A percentile compares a stretch with the other conserved stretches of the same genome.
Conservation (phyloP, 1,139 yeast genomes). For the Nakaseomyces nivariensis region DNA sequence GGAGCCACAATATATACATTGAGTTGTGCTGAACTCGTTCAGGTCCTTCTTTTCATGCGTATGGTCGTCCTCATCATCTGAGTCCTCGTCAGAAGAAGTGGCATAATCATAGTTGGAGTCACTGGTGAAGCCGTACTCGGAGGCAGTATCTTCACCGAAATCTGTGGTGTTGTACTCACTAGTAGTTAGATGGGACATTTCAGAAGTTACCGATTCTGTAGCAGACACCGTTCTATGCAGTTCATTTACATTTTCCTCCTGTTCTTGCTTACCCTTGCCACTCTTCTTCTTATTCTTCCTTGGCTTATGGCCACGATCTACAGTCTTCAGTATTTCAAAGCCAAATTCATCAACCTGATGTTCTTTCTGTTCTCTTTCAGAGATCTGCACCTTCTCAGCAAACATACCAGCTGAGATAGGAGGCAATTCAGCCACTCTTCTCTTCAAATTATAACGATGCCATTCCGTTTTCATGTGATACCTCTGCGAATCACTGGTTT, state of each 20-base stretch:
- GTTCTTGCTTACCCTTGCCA: slow-evolving; percentile 22
- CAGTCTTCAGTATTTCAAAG: slow-evolving; percentile 33
- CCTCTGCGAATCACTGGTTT: slow-evolving; percentile 70
- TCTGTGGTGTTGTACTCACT: slow-evolving; percentile 31
- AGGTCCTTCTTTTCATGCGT: slow-evolving; percentile 3
- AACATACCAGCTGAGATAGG: slow-evolving; percentile 72
- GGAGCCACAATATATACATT: slow-evolving; percentile 38
- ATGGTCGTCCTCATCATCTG: slow-evolving; percentile 16
- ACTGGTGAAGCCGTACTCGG: slow-evolving; percentile 38
- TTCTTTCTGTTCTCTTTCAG: slow-evolving; percentile 33
- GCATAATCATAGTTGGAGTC: slow-evolving; percentile 37
- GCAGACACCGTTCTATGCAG: slow-evolving; percentile 35
- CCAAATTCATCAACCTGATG: slow-evolving; percentile 58
- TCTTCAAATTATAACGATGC: slow-evolving; percentile 86
- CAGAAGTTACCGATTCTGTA: slow-evolving; percentile 44
- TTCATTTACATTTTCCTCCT: slow-evolving; percentile 4
- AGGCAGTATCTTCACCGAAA: slow-evolving; percentile 40
- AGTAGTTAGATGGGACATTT: slow-evolving; percentile 49
- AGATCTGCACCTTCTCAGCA: slow-evolving; percentile 55
- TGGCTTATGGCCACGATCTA: slow-evolving; percentile 15
- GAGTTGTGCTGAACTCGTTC: not conserved
- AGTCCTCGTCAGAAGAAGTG: slow-evolving; percentile 22
- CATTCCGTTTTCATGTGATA: slow-evolving; percentile 92
- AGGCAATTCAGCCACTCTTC: slow-evolving; percentile 79
- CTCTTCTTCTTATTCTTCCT: slow-evolving; percentile 14